Base-by-base conservation (phyloP, 2,329 filamentous ascomycete species). In the Hymenoscyphus linearis region DNA sequence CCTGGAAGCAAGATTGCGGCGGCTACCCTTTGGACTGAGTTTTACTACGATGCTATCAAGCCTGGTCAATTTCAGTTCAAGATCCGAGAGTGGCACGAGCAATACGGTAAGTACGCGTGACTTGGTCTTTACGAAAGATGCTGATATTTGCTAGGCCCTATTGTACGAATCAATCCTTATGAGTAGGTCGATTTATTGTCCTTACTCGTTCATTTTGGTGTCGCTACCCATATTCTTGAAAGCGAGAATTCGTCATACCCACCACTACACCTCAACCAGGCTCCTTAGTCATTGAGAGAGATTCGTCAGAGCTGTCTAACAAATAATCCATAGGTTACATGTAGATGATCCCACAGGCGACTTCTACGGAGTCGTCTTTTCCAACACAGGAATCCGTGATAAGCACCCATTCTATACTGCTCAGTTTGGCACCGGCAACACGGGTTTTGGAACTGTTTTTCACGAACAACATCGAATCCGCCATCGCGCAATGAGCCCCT, bases 1-100 rank as follows among this genome's bases (percentile, higher is more conserved):
- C 71, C 67, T 2, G 73, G 69, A 22, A 66, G 69, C 25, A 68
- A 62, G 57, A 55, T 71, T 34, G 68, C 70, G 7, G 65, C 56
- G 10, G 58, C 61, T 12, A 66, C 65, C 1, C 40, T 69, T 57
- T 64, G 57, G 62, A 58, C 68, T 61, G 60, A 70, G 60, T 64
- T 70, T 37, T 71, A 68, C 60, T 72, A 65, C 52, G 70, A 71
- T 54, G 60, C 67, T 25, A 55, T 64, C 52, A 40, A 59, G 37
- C 10, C 58, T n/a, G 69, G 69, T 0, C 57, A 64, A 35, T 64
- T 52, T 47, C 16, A 37, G 18, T 61, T 64, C 55, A 59, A 60
- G 44, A 63, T 62, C n/a, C 31, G 47, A 13, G 52, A 60, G 47
- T 55, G 63, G 44, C 64, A 66, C 22, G 36, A 61, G 25, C 18